Conservation (phyloP, 2,329 filamentous ascomycete genomes). For the Alternaria panax region DNA sequence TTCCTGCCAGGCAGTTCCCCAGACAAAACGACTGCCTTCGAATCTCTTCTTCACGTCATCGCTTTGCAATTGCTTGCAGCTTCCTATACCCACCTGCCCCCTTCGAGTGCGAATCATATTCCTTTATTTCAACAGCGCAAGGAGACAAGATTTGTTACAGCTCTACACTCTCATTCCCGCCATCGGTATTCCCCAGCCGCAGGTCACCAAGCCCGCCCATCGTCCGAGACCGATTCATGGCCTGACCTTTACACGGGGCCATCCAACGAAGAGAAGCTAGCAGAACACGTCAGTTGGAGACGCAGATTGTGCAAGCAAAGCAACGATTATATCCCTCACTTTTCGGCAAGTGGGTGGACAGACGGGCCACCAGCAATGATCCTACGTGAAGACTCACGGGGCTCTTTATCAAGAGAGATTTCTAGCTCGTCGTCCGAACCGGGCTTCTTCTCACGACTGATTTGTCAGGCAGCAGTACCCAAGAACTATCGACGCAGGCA, state of each 20-base stretch:
- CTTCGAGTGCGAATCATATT: slow-evolving; percentile 17
- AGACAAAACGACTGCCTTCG: slow-evolving; percentile 10
- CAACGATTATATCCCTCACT: neutral
- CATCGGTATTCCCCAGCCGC: slow-evolving; percentile 34
- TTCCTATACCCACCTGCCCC: slow-evolving; percentile 30
- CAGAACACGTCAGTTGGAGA: slow-evolving; percentile 16
- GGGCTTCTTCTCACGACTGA: slow-evolving; percentile 17
- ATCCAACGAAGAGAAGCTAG: slow-evolving; percentile 24
- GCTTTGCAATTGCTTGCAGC: slow-evolving; percentile 36
- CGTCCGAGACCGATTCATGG: slow-evolving; percentile 30
- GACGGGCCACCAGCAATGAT: slow-evolving; percentile 4
- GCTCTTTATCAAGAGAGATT: slow-evolving; percentile 1
- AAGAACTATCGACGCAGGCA: slow-evolving; percentile 11
- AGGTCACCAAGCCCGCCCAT: slow-evolving; percentile 34
- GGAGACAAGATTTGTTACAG: slow-evolving; percentile 16
- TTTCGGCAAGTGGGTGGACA: slow-evolving; percentile 4
- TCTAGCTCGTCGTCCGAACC: slow-evolving; percentile 14
- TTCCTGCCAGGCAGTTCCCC: neutral
- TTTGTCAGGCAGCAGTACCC: slow-evolving; percentile 19
- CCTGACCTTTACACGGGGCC: slow-evolving; percentile 29
- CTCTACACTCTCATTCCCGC: slow-evolving; percentile 26
- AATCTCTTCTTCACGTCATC: slow-evolving; percentile 26
- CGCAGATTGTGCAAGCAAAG: slow-evolving; percentile 4
- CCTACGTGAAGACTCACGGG: neutral
- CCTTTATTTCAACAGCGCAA: slow-evolving; percentile 20